Base-by-base conservation (phyloP, 768 basidiomycete genomes). In the Ramaria sp. region DNA sequence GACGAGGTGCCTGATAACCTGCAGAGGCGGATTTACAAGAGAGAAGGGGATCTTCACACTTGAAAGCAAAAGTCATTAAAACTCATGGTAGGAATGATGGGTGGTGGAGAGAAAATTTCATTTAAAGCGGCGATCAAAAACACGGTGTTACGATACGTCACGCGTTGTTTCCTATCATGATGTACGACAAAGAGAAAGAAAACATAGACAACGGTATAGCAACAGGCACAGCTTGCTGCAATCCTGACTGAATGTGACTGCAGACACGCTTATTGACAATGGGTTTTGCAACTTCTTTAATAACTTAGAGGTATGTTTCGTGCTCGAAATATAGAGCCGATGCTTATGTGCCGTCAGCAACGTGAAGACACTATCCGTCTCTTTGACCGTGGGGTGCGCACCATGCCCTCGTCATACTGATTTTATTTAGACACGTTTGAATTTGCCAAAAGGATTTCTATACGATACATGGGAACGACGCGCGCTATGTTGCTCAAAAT, bases 381-480 rank as follows among this genome's bases (percentile, higher is more conserved):
- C 15, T 97, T 98, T 66, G 81, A 84, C 62, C 82, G 92, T 52
- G 65, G 64, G 18, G 71, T 71, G 50, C 55, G 69, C 59, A 7
- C 15, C 50, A n/a, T n/a, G n/a, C n/a, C n/a, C n/a, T n/a, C n/a
- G n/a, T n/a, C 27, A 47, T 22, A 10, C 42, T 24, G n/a, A 9
- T 18, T 22, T 24, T 47, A 10, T 32, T 25, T 37, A 24, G 15
- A n/a, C 22, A 41, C 27, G 42, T 18, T 36, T 16, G 28, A 38
- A 50, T 41, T 32, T 32, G 18, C 27, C 25, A 12, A 10, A 52
- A 71, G 61, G 82, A 87, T 15, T 97, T 78, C 68, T 97, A 90
- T 70, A 81, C 83, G n/a, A 84, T 82, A 0, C 91, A 97, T 63
- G 93, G 92, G 0, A 70, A 79, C 4, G 94, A 97, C 66, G 95